Percentiles rank a stretch among this genome's conserved stretches.
phyloP scores from a whole-genome alignment of 2,329 filamentous ascomycete genomes.

The Calonectria henricotiae region DNA sequence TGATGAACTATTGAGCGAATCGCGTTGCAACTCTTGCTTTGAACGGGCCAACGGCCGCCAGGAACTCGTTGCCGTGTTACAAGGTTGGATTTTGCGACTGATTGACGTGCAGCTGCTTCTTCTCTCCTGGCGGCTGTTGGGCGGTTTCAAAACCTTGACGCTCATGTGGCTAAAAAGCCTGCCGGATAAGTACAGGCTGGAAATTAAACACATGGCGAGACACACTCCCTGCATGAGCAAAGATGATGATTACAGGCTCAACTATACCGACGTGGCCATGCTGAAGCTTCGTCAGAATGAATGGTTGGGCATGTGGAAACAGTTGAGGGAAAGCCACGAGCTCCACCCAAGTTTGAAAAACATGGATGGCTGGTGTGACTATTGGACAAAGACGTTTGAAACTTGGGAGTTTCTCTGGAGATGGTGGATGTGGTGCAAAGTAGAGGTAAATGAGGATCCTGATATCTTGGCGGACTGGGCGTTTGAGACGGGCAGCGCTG shows the following conservation, averaged over 20 bases:
- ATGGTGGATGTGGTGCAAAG: slow-evolving; percentile 28
- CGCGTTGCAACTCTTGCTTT: slow-evolving; percentile 38
- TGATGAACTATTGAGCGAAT: background rate
- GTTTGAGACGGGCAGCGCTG: slow-evolving; percentile 18
- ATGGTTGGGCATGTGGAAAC: slow-evolving; percentile 22
- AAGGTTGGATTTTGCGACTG: background rate
- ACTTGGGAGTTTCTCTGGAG: slow-evolving; percentile 32
- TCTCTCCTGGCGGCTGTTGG: background rate
- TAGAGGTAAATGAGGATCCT: slow-evolving; percentile 31
- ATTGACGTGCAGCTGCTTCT: background rate
- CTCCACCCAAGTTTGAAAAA: background rate
- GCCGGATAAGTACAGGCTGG: background rate
- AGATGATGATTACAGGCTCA: background rate
- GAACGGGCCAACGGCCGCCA: slow-evolving; percentile 3
- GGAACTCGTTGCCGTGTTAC: background rate
- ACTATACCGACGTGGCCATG: slow-evolving; percentile 8
- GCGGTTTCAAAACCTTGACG: background rate
- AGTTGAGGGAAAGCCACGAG: background rate
- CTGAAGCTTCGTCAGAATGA: slow-evolving; percentile 6
- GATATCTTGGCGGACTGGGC: slow-evolving; percentile 39
- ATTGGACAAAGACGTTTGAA: background rate
- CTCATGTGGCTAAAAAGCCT: background rate
- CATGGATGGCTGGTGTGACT: slow-evolving; percentile 3
- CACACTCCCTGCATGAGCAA: background rate
- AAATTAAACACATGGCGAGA: slow-evolving; percentile 13